Base-by-base conservation (phyloP, 1,139 yeast species). In the Yamadazyma dendronema region DNA sequence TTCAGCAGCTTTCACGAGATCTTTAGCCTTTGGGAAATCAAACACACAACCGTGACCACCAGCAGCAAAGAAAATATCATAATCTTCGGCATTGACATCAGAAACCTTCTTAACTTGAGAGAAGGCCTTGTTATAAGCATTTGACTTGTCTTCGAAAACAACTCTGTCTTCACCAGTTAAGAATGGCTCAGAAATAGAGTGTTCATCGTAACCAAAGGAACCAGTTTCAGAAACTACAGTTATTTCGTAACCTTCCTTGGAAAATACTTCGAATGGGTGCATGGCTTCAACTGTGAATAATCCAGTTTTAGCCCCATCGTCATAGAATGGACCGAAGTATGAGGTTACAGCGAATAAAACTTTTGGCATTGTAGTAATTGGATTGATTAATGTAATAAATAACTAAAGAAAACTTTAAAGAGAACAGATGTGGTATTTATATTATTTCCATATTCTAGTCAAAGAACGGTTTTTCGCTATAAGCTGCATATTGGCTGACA, bases 31-130 rank as follows among this genome's bases (percentile, higher is more conserved):
- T 35, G 81, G 81, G 53, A 68, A 79, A 53, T 80, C 86, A 48
- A 67, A 74, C 33, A 72, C 51, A n/a, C 82, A 63, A 17, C 75
- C 86, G 49, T 81, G 87, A 25, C 86, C 86, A 37, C 79, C 87
- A 37, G 83, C 74, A 34, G 81, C 83, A 50, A 65, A 80, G 54
- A 79, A 68, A 40, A 77, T 64, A 31, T 63, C 65, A 55, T 67
- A 80, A 31, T 78, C 78, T n/a, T 56, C 53, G 6, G 79, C 58
- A 38, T 69, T 54, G 31, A 76, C 53, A 19, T 73, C 77, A 14
- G 64, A 49, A 10, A 79, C 67, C 44, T 66, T 65, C 55, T 69
- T 69, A 46, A 69, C 52, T 9, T 56, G 46, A 31, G 56, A 53
- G 38, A 70, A 39, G 17, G 60, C 62, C 22, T 54, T 43, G 47